Evolutionary conservation across 2,329 filamentous ascomycete species (phyloP).

Genomic region (Mycosphaerella arachidis): DNA sequence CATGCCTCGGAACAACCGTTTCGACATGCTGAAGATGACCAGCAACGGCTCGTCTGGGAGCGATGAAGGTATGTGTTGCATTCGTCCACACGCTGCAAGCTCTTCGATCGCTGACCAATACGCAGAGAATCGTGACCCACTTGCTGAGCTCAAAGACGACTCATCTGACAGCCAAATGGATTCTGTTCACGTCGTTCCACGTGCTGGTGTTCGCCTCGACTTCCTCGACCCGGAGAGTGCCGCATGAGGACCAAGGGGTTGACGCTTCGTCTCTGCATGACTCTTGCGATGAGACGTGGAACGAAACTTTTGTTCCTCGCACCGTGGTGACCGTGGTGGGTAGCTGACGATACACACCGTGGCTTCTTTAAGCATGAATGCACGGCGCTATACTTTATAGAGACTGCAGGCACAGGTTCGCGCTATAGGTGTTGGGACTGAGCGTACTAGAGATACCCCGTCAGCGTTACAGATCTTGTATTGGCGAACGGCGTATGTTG

Average conservation of each 20-base stretch:
- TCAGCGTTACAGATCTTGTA: conserved; percentile 9
- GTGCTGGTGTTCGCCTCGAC: conserved; percentile 23
- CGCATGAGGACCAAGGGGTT: background rate
- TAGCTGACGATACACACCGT: background rate
- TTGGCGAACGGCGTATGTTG: background rate
- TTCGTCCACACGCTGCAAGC: background rate
- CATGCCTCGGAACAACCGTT: conserved; percentile 53
- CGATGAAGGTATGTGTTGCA: background rate
- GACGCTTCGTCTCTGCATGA: background rate
- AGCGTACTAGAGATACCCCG: conserved; percentile 19
- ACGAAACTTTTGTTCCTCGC: no score
- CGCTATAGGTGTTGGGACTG: conserved; percentile 1
- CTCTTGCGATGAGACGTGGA: no score
- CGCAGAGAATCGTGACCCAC: conserved; percentile 17
- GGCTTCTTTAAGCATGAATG: background rate
- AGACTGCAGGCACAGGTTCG: conserved; percentile 3
- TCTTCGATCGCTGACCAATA: background rate
- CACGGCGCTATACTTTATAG: background rate
- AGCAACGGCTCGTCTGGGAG: conserved; percentile 22
- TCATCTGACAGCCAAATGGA: conserved; percentile 10
- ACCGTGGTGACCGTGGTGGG: no score
- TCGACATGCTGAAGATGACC: conserved; percentile 55
- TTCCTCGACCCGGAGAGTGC: conserved; percentile 19
- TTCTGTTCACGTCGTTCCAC: conserved; percentile 11
- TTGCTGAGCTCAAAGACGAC: conserved; percentile 9